Base-by-base conservation (phyloP, 352 stramenopile species). In the Globisporangium cylindrosporum region DNA sequence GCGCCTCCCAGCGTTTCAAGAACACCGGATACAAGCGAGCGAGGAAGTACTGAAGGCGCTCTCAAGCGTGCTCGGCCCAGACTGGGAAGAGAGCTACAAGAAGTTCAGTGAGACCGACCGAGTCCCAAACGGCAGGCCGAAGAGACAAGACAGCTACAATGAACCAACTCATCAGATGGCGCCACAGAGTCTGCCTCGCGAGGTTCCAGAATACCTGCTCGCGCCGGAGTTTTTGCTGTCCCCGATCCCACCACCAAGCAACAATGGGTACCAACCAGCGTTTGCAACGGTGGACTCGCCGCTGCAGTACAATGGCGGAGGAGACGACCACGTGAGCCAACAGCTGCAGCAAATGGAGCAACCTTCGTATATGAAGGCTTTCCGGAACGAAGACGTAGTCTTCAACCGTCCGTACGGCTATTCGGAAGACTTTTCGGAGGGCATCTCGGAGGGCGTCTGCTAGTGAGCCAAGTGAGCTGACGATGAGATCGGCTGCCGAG, bases 41-140 rank as follows among this genome's bases (percentile, higher is more conserved):
- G 86, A 95, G 66, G 89, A 96, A 63, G 86, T 96, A 12, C 63
- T 96, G 15, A 92, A 93, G 72, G 88, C 87, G 22, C 76, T 96
- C 22, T 82, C 86, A 14, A 80, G 81, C 18, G 92, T 94, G 75
- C 82, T 95, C 20, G 89, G 89, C 7, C 71, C 69, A 0, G 83
- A 92, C 25, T 96, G 89, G 89, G 82, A 94, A 67, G 72, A 75
- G 32, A 92, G 84, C 58, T 94, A 92, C 70, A 75, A 75, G 32
- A 88, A 84, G 68, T 78, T 94, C 41, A 88, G 86, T 69, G 78
- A 88, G 53, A 74, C 65, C 0, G 59, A 48, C 27, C 53, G 51
- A 7, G 59, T 78, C 18, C 43, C 59, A 24, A 71, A 70, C 7
- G 66, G 70, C 29, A 79, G 78, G n/a, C 62, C 74, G 25, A 83